Evolutionary conservation across 352 stramenopile species (phyloP).

Genomic region (Globisporangium barbulae): DNA sequence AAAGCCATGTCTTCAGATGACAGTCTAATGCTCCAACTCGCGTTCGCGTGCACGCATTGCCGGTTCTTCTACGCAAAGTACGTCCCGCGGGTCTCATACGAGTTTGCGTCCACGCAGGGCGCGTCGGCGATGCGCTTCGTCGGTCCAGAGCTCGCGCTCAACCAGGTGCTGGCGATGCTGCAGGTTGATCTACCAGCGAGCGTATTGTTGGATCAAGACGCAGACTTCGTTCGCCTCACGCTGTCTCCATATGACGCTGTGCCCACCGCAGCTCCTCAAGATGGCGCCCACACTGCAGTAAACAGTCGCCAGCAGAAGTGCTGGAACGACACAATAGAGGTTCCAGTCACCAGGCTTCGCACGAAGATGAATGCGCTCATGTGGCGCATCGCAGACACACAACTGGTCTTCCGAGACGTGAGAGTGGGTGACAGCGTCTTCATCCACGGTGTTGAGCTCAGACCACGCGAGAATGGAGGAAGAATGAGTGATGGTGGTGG

Average conservation of each 20-base stretch:
- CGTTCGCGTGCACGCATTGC: constrained; percentile 26
- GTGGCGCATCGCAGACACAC: constrained; percentile 10
- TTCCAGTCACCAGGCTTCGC: constrained; percentile 3
- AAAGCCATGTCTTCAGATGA: background rate
- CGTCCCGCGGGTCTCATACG: constrained; percentile 42
- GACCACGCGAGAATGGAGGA: background rate
- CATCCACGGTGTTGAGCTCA: constrained; percentile 8
- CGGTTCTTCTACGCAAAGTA: constrained; percentile 25
- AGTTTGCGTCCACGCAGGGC: constrained; percentile 25
- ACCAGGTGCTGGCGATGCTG: constrained; percentile 23
- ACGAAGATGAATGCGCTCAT: background rate
- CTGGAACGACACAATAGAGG: constrained; percentile 7
- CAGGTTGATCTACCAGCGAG: constrained; percentile 4
- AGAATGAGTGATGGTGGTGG: background rate
- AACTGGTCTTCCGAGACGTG: constrained; percentile 10
- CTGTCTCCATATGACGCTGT: constrained; percentile 1
- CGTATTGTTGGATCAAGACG: background rate
- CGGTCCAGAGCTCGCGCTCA: constrained; percentile 15
- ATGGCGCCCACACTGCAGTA: background rate
- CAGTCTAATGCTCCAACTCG: constrained; percentile 16
- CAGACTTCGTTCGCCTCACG: constrained; percentile 1
- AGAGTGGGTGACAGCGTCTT: background rate
- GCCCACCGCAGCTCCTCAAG: background rate
- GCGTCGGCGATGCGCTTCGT: constrained; percentile 24
- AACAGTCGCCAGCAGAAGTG: background rate